Evolutionary conservation across 2,329 filamentous ascomycete species (phyloP).

Genomic region (Colletotrichum echinochloae): DNA sequence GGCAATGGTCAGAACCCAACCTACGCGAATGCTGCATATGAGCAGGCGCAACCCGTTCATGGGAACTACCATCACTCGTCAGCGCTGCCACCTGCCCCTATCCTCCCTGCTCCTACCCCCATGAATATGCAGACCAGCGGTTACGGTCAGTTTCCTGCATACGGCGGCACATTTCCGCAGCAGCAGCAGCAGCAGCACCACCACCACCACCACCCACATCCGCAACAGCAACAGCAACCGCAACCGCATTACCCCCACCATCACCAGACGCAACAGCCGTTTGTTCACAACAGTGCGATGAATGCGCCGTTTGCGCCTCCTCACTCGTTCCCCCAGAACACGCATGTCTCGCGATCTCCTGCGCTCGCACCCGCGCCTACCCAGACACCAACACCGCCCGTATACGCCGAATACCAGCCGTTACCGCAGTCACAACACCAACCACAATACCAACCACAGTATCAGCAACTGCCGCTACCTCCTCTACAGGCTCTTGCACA

Average conservation of each 20-base stretch:
- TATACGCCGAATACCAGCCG: slow-evolving; percentile 30
- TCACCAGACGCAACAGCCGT: slow-evolving; percentile 29
- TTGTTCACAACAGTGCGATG: slow-evolving; percentile 27
- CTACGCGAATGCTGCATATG: slow-evolving; percentile 37
- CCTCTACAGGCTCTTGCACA: slow-evolving; percentile 13
- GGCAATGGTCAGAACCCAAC: slow-evolving; percentile 40
- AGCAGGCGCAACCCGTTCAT: slow-evolving; percentile 46
- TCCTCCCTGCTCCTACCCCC: slow-evolving; percentile 44
- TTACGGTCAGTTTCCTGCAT: slow-evolving; percentile 40
- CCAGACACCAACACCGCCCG: slow-evolving; percentile 1
- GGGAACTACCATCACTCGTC: slow-evolving; percentile 46
- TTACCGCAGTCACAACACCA: slow-evolving; percentile 40
- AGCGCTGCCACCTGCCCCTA: slow-evolving; percentile 45
- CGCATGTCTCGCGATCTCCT: slow-evolving; percentile 24
- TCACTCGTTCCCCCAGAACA: slow-evolving; percentile 28
- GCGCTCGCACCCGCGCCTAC: slow-evolving; percentile 33
- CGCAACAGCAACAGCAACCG: slow-evolving; percentile 44
- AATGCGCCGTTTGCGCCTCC: slow-evolving; percentile 32
- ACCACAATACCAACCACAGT: slow-evolving; percentile 31
- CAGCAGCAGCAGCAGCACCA: slow-evolving; percentile 46
- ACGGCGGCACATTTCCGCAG: slow-evolving; percentile 44
- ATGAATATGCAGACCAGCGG: slow-evolving; percentile 40
- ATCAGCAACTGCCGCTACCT: slow-evolving; percentile 36
- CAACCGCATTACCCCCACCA: slow-evolving; percentile 19
- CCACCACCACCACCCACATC: too few species aligned